These are phyloP conservation scores for Ceratobasidium sp. DNA, from an alignment of 1,284 basidiomycete species.

Conservation along the genomic window DNA sequence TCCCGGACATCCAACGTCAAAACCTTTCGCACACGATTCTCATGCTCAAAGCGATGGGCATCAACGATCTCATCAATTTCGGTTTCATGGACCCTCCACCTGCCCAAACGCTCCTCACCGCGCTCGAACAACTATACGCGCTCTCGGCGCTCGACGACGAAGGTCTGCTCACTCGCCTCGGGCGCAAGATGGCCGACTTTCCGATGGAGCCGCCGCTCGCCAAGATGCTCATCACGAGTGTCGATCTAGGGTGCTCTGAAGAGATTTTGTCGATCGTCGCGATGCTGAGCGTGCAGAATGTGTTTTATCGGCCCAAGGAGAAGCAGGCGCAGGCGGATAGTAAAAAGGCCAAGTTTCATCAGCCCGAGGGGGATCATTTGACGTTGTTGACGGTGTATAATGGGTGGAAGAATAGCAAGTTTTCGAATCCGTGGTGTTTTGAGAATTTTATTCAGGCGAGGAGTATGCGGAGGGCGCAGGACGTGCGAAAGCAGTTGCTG, in stretches of 20 bases:
- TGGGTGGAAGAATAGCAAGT: constrained; percentile 96
- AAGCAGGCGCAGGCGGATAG: constrained; percentile 72
- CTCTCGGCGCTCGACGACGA: constrained; percentile 79
- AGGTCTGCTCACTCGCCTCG: constrained; percentile 75
- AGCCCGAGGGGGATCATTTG: constrained; percentile 89
- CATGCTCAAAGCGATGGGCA: constrained; percentile 84
- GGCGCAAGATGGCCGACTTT: constrained; percentile 83
- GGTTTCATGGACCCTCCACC: constrained; percentile 90
- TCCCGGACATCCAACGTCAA: constrained; percentile 91
- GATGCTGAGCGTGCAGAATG: constrained; percentile 80
- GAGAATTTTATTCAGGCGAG: constrained; percentile 98
- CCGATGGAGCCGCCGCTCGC: constrained; percentile 88
- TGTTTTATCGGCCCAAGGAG: constrained; percentile 70
- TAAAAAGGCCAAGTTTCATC: constrained; percentile 83
- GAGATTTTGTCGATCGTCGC: constrained; percentile 86
- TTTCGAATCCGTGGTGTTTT: constrained; percentile 96
- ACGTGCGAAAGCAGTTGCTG: constrained; percentile 95
- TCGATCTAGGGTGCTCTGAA: constrained; percentile 73
- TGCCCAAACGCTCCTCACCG: constrained; percentile 67
- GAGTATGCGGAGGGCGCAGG: constrained; percentile 96
- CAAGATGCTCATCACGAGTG: constrained; percentile 80
- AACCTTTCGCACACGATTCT: constrained; percentile 86
- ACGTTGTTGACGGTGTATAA: constrained; percentile 97
- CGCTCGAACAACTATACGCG: constrained; percentile 80
- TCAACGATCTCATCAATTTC: constrained; percentile 81